Evolutionary conservation across 1,284 basidiomycete genomes (phyloP).

Genomic region (Golubevia sp.): DNA sequence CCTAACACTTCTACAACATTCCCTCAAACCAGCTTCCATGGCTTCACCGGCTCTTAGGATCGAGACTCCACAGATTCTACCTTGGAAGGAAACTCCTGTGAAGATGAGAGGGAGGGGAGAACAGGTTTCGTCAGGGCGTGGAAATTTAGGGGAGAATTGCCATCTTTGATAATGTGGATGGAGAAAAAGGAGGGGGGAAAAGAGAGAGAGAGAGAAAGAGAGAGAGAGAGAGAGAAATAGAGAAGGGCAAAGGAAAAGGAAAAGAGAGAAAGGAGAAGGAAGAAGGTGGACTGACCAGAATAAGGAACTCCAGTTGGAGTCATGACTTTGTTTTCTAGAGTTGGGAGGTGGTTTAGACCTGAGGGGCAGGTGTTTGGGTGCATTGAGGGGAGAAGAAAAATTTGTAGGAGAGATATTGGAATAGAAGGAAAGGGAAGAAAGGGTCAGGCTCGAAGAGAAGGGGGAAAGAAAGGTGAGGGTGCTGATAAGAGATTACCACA

Average conservation of each 20-base stretch:
- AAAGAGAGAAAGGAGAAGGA: conserved; percentile 23
- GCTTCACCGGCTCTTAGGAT: conserved; percentile 64
- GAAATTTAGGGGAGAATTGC: too few relatives aligned
- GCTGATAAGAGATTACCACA: too few relatives aligned
- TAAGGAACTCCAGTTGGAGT: conserved; percentile 72
- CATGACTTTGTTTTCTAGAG: conserved; percentile 36
- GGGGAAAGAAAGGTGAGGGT: too few relatives aligned
- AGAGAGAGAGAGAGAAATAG: conserved; percentile 20
- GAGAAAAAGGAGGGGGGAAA: conserved; percentile 4
- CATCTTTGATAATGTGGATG: conserved; percentile 21
- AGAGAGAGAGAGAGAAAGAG: conserved; percentile 10
- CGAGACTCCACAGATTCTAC: conserved; percentile 48
- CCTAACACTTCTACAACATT: conserved; percentile 74
- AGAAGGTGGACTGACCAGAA: conserved; percentile 3
- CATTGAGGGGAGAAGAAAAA: not conserved
- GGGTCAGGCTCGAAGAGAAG: too few relatives aligned
- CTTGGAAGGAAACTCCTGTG: conserved; percentile 48
- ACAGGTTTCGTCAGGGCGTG: too few relatives aligned
- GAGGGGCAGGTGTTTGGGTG: conserved; percentile 33
- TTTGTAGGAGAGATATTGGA: not conserved
- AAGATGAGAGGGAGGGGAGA: not conserved
- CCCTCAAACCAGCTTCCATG: conserved; percentile 74
- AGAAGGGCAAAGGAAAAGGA: not conserved
- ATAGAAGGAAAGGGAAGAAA: not conserved
- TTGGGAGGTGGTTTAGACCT: conserved; percentile 91